Conservation (phyloP, 2,329 filamentous ascomycete genomes). For the Talaromyces sp. region DNA sequence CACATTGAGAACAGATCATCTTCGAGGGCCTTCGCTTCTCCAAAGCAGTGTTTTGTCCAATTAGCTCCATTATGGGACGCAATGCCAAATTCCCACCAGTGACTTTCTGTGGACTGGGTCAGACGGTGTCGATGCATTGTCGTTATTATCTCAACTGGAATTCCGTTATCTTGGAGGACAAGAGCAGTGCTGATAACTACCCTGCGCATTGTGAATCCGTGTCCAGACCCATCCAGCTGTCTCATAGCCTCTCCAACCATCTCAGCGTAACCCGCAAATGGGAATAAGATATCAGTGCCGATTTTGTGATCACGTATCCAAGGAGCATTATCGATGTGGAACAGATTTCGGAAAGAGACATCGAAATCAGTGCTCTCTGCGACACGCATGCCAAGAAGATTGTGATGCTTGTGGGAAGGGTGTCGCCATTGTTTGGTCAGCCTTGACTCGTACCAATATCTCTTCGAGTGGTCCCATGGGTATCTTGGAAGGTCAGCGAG, state of each 20-base stretch:
- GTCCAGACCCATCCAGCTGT: background rate
- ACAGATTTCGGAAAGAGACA: slow-evolving; percentile 44
- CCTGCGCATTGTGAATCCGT: background rate
- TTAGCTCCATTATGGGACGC: slow-evolving; percentile 20
- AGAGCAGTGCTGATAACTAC: background rate
- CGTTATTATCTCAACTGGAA: slow-evolving; percentile 23
- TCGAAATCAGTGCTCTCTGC: slow-evolving; percentile 32
- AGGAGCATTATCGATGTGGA: slow-evolving; percentile 27
- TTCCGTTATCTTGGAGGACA: slow-evolving; percentile 25
- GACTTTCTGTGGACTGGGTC: slow-evolving; percentile 14
- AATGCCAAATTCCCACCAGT: slow-evolving; percentile 34
- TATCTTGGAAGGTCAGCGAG: slow-evolving; percentile 32
- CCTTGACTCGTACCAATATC: slow-evolving; percentile 5
- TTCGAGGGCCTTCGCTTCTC: slow-evolving; percentile 13
- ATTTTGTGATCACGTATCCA: slow-evolving; percentile 37
- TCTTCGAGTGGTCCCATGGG: slow-evolving; percentile 20
- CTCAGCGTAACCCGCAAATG: slow-evolving; percentile 27
- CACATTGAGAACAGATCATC: background rate
- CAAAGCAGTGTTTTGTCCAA: slow-evolving; percentile 32
- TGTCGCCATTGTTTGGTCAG: slow-evolving; percentile 23
- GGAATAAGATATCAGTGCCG: slow-evolving; percentile 24
- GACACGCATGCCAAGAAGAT: slow-evolving; percentile 27
- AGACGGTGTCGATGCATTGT: slow-evolving; percentile 14
- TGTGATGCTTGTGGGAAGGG: slow-evolving; percentile 19
- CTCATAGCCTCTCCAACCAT: slow-evolving; percentile 28